These are phyloP conservation scores for Carex cristatella DNA, from an alignment of 176 grass and related monocot genomes.

Conservation along the genomic window DNA sequence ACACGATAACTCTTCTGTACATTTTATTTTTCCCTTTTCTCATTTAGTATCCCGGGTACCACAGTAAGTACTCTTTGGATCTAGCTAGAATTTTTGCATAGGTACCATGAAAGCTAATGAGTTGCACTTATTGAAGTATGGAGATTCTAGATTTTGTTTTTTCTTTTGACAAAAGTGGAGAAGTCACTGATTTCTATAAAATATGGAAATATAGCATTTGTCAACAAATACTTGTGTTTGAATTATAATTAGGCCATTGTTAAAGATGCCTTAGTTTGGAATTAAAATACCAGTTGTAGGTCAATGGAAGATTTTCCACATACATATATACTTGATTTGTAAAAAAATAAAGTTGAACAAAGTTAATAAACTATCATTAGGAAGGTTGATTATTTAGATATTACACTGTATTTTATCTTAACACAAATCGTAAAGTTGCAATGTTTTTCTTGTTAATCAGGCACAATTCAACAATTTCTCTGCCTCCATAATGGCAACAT, in stretches of 20 bases:
- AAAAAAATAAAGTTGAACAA: not conserved
- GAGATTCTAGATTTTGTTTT: not conserved
- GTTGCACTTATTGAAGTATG: not conserved
- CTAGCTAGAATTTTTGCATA: not conserved
- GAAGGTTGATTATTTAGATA: not conserved
- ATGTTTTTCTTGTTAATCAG: conserved; percentile 21
- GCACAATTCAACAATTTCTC: conserved; percentile 53
- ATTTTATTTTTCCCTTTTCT: not conserved
- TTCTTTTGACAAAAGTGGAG: too few species aligned
- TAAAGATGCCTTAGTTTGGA: not conserved
- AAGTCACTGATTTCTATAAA: too few species aligned
- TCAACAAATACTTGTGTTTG: not conserved
- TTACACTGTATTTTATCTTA: not conserved
- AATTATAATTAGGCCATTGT: not conserved
- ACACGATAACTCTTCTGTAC: not conserved
- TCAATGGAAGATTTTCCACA: not conserved
- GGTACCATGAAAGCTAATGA: not conserved
- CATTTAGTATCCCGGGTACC: not conserved
- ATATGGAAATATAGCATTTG: not conserved
- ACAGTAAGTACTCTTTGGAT: not conserved
- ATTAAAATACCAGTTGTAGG: not conserved
- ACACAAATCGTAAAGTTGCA: not conserved
- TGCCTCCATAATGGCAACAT: conserved; percentile 51
- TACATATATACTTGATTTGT: not conserved
- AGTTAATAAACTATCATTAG: not conserved